Evolutionary conservation across 768 basidiomycete genomes (phyloP).

Genomic region (Astraeus odoratus): DNA sequence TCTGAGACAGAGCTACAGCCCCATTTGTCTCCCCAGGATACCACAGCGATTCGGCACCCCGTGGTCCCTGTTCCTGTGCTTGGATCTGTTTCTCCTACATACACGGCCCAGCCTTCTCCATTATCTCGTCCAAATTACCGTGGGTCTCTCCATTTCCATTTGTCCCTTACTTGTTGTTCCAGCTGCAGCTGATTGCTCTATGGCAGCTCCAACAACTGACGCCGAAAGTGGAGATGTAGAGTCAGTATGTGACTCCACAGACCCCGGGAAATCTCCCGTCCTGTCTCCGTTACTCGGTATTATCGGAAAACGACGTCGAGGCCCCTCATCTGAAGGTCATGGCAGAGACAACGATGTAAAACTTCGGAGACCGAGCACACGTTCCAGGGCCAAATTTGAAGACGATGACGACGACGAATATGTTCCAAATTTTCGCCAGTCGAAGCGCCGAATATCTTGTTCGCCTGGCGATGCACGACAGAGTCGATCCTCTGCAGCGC

Average conservation of each 20-base stretch:
- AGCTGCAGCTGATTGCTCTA: too few species aligned
- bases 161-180: too few species aligned
- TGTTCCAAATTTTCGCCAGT: background rate
- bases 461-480: background rate
- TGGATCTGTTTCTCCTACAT: background rate
- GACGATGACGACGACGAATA: slow-evolving; percentile 2
- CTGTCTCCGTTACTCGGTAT: background rate
- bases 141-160: too few species aligned
- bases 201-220: too few species aligned
- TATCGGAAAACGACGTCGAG: slow-evolving; percentile 10
- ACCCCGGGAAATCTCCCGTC: background rate
- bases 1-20: background rate
- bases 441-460: background rate
- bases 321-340: background rate
- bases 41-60: too few species aligned
- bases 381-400: slow-evolving; percentile 4
- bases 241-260: background rate
- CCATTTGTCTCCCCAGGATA: background rate
- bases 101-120: too few species aligned
- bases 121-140: too few species aligned
- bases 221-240: background rate
- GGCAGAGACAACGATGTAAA: slow-evolving; percentile 5
- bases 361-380: slow-evolving; percentile 2
- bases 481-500: background rate
- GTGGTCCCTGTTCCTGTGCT: too few species aligned